Percentiles rank a stretch among this genome's conserved stretches.
Evolutionary conservation across 768 basidiomycete species (phyloP).

Genomic region (Cystobasidiopsis lactophilus): DNA sequence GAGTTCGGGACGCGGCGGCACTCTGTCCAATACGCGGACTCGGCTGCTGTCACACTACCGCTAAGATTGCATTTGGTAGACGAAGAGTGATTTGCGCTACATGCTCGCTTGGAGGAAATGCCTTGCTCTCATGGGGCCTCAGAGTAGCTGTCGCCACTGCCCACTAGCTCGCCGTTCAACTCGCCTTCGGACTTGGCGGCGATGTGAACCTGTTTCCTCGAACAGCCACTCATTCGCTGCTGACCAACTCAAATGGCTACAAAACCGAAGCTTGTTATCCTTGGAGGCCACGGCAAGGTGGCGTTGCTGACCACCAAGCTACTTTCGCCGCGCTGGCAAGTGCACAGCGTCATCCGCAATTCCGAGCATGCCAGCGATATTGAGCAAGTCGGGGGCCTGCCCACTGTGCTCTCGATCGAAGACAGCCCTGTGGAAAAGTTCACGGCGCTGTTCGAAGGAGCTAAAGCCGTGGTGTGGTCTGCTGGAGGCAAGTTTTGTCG

Average conservation of each 20-base stretch:
- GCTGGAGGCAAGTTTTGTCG: neutral
- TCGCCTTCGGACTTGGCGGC: too few species aligned
- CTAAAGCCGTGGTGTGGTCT: constrained; percentile 25
- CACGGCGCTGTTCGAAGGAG: constrained; percentile 28
- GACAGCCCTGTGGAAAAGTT: constrained; percentile 32
- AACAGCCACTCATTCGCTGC: too few species aligned
- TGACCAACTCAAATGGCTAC: too few species aligned
- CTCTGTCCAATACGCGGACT: constrained; percentile 50
- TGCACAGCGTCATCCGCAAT: constrained; percentile 39
- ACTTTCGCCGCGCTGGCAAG: constrained; percentile 27
- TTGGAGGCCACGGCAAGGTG: constrained; percentile 22
- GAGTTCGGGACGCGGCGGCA: constrained; percentile 50
- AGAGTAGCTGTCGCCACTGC: too few species aligned
- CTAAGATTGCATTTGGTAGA: constrained; percentile 24
- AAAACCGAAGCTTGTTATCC: constrained; percentile 7
- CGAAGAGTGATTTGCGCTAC: neutral
- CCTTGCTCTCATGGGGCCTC: too few species aligned
- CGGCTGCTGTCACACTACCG: constrained; percentile 43
- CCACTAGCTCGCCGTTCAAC: too few species aligned
- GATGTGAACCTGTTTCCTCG: too few species aligned
- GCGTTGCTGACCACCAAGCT: constrained; percentile 33
- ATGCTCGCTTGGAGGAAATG: too few species aligned
- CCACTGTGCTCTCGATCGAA: constrained; percentile 39
- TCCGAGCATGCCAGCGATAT: constrained; percentile 33
- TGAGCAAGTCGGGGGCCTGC: constrained; percentile 27